Conservation (phyloP, 2,329 filamentous ascomycete genomes). For the Sclerotinia subarctica region DNA sequence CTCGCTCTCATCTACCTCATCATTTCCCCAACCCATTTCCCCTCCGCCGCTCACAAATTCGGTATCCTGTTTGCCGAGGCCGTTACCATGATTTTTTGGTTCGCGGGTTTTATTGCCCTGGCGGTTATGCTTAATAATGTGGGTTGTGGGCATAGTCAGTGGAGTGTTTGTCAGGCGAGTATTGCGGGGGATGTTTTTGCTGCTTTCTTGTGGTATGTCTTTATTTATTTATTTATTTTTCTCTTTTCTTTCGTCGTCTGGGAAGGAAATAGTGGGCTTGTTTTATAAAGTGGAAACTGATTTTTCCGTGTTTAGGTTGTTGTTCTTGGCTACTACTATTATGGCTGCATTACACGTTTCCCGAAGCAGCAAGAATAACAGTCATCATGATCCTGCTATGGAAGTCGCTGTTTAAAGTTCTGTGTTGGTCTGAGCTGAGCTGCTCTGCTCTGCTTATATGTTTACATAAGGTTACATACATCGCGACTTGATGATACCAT, state of each 20-base stretch:
- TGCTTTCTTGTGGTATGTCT: slow-evolving; percentile 46
- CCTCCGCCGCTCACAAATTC: slow-evolving; percentile 59
- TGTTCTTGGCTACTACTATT: slow-evolving; percentile 50
- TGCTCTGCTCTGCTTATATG: not conserved
- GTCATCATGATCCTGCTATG: slow-evolving; percentile 28
- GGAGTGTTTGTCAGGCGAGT: slow-evolving; percentile 28
- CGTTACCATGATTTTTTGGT: slow-evolving; percentile 84
- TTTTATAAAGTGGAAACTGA: too few species aligned
- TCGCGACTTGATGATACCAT: not conserved
- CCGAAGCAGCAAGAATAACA: slow-evolving; percentile 37
- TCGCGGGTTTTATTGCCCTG: slow-evolving; percentile 76
- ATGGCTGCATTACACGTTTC: slow-evolving; percentile 48
- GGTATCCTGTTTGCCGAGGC: slow-evolving; percentile 65
- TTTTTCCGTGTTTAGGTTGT: slow-evolving; percentile 43
- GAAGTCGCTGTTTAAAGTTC: slow-evolving; percentile 22
- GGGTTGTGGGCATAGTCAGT: slow-evolving; percentile 47
- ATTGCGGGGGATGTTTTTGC: slow-evolving; percentile 46
- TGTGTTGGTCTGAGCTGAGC: too few species aligned
- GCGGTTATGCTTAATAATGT: slow-evolving; percentile 61
- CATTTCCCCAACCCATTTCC: slow-evolving; percentile 61
- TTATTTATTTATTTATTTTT: slow-evolving; percentile 1
- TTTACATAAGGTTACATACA: too few species aligned
- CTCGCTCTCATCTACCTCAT: slow-evolving; percentile 69
- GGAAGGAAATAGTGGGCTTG: too few species aligned
- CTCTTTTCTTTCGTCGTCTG: not conserved